phyloP scores from a whole-genome alignment of 805 yeast genomes.

The Komagataella populi region DNA sequence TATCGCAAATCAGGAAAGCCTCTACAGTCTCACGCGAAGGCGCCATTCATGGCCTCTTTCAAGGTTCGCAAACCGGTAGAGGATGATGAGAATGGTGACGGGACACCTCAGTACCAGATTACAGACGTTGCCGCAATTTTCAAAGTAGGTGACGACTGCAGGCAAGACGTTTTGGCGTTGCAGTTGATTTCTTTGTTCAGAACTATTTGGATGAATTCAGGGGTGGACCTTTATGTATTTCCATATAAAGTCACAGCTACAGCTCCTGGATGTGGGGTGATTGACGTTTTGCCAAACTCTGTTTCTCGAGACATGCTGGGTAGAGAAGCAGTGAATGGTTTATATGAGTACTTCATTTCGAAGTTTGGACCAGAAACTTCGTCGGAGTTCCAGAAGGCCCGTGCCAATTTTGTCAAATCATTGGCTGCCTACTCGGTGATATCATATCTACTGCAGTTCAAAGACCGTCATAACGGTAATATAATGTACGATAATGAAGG shows the following conservation, averaged over 20 bases:
- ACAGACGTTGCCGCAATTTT: conserved; percentile 78
- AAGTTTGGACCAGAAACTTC: conserved; percentile 94
- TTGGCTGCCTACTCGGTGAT: conserved; percentile 90
- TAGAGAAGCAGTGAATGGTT: conserved; percentile 95
- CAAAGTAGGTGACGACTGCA: conserved; percentile 98
- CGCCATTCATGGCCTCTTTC: conserved; percentile 96
- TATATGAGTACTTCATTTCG: conserved; percentile 81
- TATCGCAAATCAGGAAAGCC: conserved; percentile 89
- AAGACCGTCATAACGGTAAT: conserved; percentile 97
- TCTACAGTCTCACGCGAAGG: conserved; percentile 94
- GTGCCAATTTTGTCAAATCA: conserved; percentile 86
- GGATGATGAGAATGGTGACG: conserved; percentile 20
- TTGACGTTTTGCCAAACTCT: conserved; percentile 92
- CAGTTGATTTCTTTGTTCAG: conserved; percentile 88
- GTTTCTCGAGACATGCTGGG: conserved; percentile 97
- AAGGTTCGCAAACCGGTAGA: conserved; percentile 52
- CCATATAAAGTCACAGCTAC: conserved; percentile 97
- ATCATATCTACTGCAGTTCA: conserved; percentile 82
- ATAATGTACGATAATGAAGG: conserved; percentile 94
- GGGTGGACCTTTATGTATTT: conserved; percentile 81
- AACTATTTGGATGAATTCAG: conserved; percentile 78
- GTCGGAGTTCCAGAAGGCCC: conserved; percentile 78
- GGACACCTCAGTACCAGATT: conserved; percentile 14
- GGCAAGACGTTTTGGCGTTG: conserved; percentile 91
- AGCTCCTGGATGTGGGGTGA: conserved; percentile 98